phyloP scores from a whole-genome alignment of 192 early-diverging fungal species.

The Backusella australiensis region DNA sequence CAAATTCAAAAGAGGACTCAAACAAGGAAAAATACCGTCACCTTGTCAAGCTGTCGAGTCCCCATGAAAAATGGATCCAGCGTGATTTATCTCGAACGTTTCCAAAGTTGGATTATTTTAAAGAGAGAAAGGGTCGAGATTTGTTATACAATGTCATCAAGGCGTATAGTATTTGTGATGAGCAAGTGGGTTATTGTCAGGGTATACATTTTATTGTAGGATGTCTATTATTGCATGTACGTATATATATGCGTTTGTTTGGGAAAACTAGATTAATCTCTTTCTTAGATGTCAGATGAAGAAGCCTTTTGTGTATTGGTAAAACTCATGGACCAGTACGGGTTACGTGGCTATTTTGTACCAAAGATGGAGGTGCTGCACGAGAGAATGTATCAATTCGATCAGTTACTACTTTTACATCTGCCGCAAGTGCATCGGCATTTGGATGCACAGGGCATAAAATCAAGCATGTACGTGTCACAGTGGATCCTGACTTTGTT shows the following conservation, averaged over 20 bases:
- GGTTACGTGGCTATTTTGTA: slow-evolving; percentile 86
- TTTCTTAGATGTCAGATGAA: slow-evolving; percentile 89
- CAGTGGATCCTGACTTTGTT: slow-evolving; percentile 99
- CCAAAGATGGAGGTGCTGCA: slow-evolving; percentile 91
- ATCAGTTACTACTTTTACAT: slow-evolving; percentile 75
- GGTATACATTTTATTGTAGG: slow-evolving; percentile 94
- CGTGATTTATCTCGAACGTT: slow-evolving; percentile 92
- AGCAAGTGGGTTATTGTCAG: slow-evolving; percentile 97
- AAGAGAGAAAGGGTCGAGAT: slow-evolving; percentile 82
- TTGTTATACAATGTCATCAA: slow-evolving; percentile 87
- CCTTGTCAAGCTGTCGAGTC: slow-evolving; percentile 60
- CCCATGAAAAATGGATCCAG: slow-evolving; percentile 88
- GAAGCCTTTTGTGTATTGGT: slow-evolving; percentile 94
- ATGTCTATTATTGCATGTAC: slow-evolving; percentile 75
- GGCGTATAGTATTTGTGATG: slow-evolving; percentile 89
- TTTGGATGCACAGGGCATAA: slow-evolving; percentile 78
- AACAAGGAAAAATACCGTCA: slow-evolving; percentile 76
- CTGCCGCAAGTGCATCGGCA: slow-evolving; percentile 81
- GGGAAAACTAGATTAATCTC: no score
- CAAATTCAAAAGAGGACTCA: slow-evolving; percentile 68
- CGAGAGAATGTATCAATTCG: slow-evolving; percentile 86
- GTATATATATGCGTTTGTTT: no score
- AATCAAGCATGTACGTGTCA: slow-evolving; percentile 94
- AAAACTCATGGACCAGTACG: slow-evolving; percentile 84
- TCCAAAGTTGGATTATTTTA: slow-evolving; percentile 83